Evolutionary conservation across 2,329 filamentous ascomycete species (phyloP).

Genomic region (Calycina marina): DNA sequence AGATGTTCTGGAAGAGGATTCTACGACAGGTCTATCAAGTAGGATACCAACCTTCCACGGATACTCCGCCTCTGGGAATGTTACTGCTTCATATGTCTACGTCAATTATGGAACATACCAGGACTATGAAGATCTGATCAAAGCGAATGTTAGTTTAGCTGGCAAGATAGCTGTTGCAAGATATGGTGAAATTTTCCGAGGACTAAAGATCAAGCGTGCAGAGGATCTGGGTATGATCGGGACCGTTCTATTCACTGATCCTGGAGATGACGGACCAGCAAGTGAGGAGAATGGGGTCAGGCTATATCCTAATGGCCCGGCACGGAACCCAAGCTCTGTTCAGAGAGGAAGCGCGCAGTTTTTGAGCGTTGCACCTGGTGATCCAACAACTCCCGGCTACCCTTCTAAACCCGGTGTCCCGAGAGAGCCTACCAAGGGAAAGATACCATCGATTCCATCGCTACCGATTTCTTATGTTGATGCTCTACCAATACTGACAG

Average conservation of each 20-base stretch:
- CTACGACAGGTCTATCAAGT: conserved; percentile 56
- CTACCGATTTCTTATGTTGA: conserved; percentile 82
- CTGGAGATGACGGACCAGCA: conserved; percentile 71
- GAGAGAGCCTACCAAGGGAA: conserved; percentile 52
- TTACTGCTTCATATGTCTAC: conserved; percentile 74
- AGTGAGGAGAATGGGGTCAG: conserved; percentile 71
- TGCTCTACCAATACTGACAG: conserved; percentile 73
- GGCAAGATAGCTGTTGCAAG: conserved; percentile 81
- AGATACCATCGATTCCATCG: conserved; percentile 76
- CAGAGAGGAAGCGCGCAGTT: conserved; percentile 81
- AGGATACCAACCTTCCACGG: conserved; percentile 86
- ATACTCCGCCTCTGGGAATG: conserved; percentile 84
- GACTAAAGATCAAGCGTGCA: conserved; percentile 83
- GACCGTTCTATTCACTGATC: conserved; percentile 73
- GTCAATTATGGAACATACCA: conserved; percentile 81
- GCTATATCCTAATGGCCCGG: conserved; percentile 73
- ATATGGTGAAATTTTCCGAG: conserved; percentile 78
- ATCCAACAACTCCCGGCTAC: conserved; percentile 89
- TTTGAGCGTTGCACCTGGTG: conserved; percentile 51
- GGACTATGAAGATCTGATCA: conserved; percentile 71
- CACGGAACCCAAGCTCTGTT: conserved; percentile 74
- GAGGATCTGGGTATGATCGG: conserved; percentile 84
- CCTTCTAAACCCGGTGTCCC: conserved; percentile 82
- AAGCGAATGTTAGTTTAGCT: conserved; percentile 58
- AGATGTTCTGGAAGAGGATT: conserved; percentile 71